Conservation (phyloP, 192 early-diverging fungal genomes). For the Glomus cerebriforme region DNA sequence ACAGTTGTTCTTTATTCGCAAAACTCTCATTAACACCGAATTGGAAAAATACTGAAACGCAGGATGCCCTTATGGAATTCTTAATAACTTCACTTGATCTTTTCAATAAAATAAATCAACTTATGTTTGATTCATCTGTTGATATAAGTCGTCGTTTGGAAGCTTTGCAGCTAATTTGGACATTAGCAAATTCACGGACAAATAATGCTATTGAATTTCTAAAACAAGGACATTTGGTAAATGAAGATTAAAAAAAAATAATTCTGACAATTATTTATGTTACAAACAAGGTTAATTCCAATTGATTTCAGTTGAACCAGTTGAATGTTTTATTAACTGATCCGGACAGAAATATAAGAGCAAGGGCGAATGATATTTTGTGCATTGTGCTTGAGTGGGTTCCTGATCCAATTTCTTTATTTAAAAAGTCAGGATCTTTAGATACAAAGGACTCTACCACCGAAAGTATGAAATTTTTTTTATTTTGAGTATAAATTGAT, state of each 20-base stretch:
- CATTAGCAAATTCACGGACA: conserved; percentile 38
- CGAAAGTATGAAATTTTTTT: conserved; percentile 16
- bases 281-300: conserved; percentile 14
- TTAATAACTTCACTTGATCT: conserved; percentile 43
- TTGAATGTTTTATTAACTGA: conserved; percentile 36
- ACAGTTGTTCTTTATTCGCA: conserved; percentile 31
- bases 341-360: conserved; percentile 39
- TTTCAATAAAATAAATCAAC: conserved; percentile 37
- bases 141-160: conserved; percentile 41
- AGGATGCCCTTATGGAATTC: conserved; percentile 36
- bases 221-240: conserved; percentile 44
- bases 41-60: conserved; percentile 16
- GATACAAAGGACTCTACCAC: conserved; percentile 34
- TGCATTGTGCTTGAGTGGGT: conserved; percentile 44
- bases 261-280: background rate
- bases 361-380: conserved; percentile 48
- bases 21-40: conserved; percentile 17
- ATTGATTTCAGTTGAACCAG: conserved; percentile 34
- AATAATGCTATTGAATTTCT: conserved; percentile 42
- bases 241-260: background rate
- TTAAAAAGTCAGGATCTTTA: conserved; percentile 19
- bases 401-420: conserved; percentile 39
- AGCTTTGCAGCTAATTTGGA: conserved; percentile 52
- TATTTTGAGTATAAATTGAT: background rate
- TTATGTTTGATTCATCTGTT: conserved; percentile 36